Conservation (phyloP, 2,329 filamentous ascomycete species). For the Clarireedia homoeocarpa region DNA sequence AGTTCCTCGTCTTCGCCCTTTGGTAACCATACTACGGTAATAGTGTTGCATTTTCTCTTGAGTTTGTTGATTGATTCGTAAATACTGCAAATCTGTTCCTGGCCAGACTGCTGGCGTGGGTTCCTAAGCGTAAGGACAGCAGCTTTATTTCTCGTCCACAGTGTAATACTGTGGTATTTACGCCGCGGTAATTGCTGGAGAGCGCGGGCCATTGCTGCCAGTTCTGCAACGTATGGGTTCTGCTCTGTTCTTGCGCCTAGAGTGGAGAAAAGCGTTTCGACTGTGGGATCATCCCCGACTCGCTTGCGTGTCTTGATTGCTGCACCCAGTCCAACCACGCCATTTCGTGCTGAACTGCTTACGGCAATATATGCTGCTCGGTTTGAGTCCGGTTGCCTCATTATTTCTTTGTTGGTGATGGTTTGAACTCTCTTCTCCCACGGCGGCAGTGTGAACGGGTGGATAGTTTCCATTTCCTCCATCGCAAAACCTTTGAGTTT, state of each 20-base stretch:
- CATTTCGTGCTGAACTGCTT: too few species aligned
- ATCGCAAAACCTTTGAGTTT: too few species aligned
- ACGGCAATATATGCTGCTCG: too few species aligned
- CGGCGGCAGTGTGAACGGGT: too few species aligned
- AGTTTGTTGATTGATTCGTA: slow-evolving; percentile 10
- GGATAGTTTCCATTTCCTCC: too few species aligned
- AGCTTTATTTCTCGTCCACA: slow-evolving; percentile 11
- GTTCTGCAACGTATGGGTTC: slow-evolving; percentile 8
- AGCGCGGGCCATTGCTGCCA: slow-evolving; percentile 6
- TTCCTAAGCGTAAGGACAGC: slow-evolving; percentile 44
- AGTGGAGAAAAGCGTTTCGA: slow-evolving; percentile 6
- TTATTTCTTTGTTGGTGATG: too few species aligned
- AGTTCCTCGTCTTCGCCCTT: slow-evolving; percentile 8
- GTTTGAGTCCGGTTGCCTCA: too few species aligned
- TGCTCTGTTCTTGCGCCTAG: slow-evolving; percentile 7
- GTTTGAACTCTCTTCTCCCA: too few species aligned
- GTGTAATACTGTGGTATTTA: slow-evolving; percentile 8
- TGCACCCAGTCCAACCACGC: too few species aligned
- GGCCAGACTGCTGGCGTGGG: too few species aligned
- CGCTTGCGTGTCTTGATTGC: too few species aligned
- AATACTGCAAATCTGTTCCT: slow-evolving; percentile 11
- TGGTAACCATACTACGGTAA: slow-evolving; percentile 9
- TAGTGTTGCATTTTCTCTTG: slow-evolving; percentile 11
- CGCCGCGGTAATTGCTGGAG: slow-evolving; percentile 5
- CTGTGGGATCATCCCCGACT: slow-evolving; percentile 6